phyloP scores from a whole-genome alignment of 345 rosid species.

The Salix dunnii region DNA sequence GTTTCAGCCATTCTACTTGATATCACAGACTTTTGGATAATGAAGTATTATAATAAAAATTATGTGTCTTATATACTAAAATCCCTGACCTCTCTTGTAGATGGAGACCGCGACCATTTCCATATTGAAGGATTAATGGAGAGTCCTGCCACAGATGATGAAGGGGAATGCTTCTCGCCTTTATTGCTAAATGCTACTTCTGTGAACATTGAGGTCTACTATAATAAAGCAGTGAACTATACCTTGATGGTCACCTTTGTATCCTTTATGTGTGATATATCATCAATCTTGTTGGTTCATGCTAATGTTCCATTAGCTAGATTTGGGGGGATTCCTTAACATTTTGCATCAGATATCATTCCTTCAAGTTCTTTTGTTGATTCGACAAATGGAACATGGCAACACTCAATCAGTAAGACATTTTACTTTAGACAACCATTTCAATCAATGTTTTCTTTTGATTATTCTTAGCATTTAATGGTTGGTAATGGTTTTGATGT shows the following conservation, averaged over 20 bases:
- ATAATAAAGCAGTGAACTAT: constrained; percentile 96
- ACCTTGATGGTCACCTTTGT: constrained; percentile 98
- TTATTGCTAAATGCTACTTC: constrained; percentile 83
- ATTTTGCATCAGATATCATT: constrained; percentile 65
- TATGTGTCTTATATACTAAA: background rate
- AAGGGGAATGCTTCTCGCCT: constrained; percentile 86
- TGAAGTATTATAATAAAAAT: background rate
- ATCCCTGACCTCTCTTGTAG: constrained; percentile 37
- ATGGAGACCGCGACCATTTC: constrained; percentile 64
- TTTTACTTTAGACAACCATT: constrained; percentile 5
- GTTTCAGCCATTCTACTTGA: background rate
- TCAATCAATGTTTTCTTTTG: constrained; percentile 9
- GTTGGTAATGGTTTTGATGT: constrained; percentile 18
- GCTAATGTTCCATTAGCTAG: constrained; percentile 3
- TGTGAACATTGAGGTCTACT: constrained; percentile 88
- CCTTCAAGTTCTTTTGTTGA: constrained; percentile 90
- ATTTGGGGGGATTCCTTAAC: constrained; percentile 53
- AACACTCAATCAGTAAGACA: constrained; percentile 89
- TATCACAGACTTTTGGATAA: background rate
- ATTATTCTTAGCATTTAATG: background rate
- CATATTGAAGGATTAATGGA: constrained; percentile 91
- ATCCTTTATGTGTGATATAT: constrained; percentile 50
- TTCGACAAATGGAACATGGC: constrained; percentile 96
- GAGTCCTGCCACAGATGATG: constrained; percentile 91
- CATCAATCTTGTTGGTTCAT: constrained; percentile 1